Evolutionary conservation across 106 monocot species (phyloP).

Genomic region (Dioscorea dumetorum): DNA sequence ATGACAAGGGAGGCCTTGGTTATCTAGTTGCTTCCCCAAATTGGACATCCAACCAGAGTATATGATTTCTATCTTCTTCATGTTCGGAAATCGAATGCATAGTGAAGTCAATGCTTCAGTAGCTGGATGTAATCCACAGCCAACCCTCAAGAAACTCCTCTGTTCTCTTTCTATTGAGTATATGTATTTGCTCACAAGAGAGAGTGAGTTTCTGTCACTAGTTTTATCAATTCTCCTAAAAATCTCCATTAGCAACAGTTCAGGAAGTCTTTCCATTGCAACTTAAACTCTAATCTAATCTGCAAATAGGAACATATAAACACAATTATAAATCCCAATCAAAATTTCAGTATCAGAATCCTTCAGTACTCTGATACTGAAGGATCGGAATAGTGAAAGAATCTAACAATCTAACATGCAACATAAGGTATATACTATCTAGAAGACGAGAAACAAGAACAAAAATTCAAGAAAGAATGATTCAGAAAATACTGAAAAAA

Average conservation of each 20-base stretch:
- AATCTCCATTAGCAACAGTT: constrained; percentile 38
- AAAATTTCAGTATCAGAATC: no score
- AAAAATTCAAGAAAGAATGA: no score
- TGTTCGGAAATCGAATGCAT: constrained; percentile 52
- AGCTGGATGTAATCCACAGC: constrained; percentile 57
- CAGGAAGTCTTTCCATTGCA: constrained; percentile 63
- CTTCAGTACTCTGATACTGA: no score
- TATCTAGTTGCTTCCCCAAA: constrained; percentile 57
- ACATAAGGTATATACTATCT: no score
- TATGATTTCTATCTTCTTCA: constrained; percentile 45
- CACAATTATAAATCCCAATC: no score
- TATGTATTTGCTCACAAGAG: constrained; percentile 47
- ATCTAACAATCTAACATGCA: no score
- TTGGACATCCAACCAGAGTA: constrained; percentile 62
- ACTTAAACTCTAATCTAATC: no score
- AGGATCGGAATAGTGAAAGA: no score
- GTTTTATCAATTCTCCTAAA: constrained; percentile 34
- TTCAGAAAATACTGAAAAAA: no score
- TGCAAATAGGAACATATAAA: no score
- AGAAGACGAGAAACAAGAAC: no score
- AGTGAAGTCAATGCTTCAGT: constrained; percentile 39
- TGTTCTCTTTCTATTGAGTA: constrained; percentile 30
- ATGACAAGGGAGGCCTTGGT: constrained; percentile 50
- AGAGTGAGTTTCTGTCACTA: constrained; percentile 48
- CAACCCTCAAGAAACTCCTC: constrained; percentile 40